phyloP scores from a whole-genome alignment of 1,139 yeast genomes.

The Kurtzmaniella quercitrusa region DNA sequence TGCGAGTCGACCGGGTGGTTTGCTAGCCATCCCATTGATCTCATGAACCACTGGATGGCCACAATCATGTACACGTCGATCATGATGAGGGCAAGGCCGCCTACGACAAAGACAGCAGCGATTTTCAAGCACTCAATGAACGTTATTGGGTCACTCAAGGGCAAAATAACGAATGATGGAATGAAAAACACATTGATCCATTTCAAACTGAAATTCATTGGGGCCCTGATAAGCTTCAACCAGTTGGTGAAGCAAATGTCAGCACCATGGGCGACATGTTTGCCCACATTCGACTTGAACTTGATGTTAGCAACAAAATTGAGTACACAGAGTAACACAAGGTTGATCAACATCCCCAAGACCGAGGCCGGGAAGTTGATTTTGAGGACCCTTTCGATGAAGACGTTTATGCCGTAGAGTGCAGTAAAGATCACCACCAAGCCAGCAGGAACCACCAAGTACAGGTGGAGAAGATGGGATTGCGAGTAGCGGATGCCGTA shows the following conservation, averaged over 20 bases:
- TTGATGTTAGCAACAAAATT: slow-evolving; percentile 16
- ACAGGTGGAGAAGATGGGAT: slow-evolving; percentile 29
- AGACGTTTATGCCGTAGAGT: slow-evolving; percentile 61
- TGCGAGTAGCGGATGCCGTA: slow-evolving; percentile 28
- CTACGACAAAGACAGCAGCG: slow-evolving; percentile 67
- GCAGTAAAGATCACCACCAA: slow-evolving; percentile 30
- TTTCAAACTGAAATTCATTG: slow-evolving; percentile 63
- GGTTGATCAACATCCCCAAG: slow-evolving; percentile 64
- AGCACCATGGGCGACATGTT: slow-evolving; percentile 24
- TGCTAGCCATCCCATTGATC: slow-evolving; percentile 14
- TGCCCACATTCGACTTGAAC: slow-evolving; percentile 6
- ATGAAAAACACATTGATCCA: slow-evolving; percentile 81
- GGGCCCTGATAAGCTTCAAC: slow-evolving; percentile 51
- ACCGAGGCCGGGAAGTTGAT: slow-evolving; percentile 73
- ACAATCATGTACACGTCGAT: slow-evolving; percentile 38
- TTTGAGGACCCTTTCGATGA: slow-evolving; percentile 44
- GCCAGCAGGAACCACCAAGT: slow-evolving; percentile 34
- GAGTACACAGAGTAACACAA: slow-evolving; percentile 42
- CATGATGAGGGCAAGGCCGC: slow-evolving; percentile 51
- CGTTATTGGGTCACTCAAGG: slow-evolving; percentile 59
- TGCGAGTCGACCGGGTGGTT: slow-evolving; percentile 9
- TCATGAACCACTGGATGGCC: slow-evolving; percentile 22
- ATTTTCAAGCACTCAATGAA: slow-evolving; percentile 68
- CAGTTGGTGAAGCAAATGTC: slow-evolving; percentile 35
- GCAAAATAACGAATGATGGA: slow-evolving; percentile 70